phyloP scores from a whole-genome alignment of 2,329 filamentous ascomycete genomes.

The Scedosporium aurantiacum region DNA sequence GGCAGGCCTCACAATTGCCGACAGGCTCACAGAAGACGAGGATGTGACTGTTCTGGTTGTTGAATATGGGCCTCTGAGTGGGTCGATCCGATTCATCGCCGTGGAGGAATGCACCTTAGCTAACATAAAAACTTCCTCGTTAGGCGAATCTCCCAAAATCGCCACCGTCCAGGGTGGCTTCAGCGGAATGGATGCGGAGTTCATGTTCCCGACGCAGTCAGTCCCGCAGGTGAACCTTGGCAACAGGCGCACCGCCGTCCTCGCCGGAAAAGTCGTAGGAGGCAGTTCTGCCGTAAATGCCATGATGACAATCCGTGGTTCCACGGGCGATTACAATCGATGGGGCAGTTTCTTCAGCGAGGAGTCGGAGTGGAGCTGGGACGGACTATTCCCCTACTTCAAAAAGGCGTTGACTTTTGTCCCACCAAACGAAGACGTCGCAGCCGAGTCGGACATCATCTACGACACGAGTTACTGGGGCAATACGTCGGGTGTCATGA shows the following conservation, averaged over 20 bases:
- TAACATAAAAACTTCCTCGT: neutral
- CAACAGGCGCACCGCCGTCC: constrained; percentile 7
- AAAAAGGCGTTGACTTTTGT: constrained; percentile 16
- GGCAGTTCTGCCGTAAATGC: constrained; percentile 26
- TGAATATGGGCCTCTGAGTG: constrained; percentile 10
- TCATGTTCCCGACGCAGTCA: constrained; percentile 9
- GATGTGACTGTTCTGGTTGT: constrained; percentile 12
- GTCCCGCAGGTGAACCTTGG: constrained; percentile 11
- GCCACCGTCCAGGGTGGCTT: constrained; percentile 7
- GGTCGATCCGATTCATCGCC: neutral
- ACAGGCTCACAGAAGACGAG: constrained; percentile 12
- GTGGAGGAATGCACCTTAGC: neutral
- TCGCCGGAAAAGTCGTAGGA: constrained; percentile 16
- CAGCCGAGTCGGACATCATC: constrained; percentile 14
- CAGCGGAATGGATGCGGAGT: constrained; percentile 2
- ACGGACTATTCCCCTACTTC: constrained; percentile 18
- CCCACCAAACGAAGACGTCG: constrained; percentile 12
- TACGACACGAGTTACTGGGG: constrained; percentile 26
- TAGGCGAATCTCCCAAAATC: constrained; percentile 7
- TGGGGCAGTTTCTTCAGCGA: constrained; percentile 19
- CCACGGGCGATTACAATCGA: constrained; percentile 18
- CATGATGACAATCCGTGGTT: constrained; percentile 22
- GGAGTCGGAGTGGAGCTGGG: constrained; percentile 16
- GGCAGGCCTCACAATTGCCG: constrained; percentile 11
- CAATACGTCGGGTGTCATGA: constrained; percentile 23